Evolutionary conservation across 306 rosid species (phyloP).

Genomic region (Begonia loranthoides): DNA sequence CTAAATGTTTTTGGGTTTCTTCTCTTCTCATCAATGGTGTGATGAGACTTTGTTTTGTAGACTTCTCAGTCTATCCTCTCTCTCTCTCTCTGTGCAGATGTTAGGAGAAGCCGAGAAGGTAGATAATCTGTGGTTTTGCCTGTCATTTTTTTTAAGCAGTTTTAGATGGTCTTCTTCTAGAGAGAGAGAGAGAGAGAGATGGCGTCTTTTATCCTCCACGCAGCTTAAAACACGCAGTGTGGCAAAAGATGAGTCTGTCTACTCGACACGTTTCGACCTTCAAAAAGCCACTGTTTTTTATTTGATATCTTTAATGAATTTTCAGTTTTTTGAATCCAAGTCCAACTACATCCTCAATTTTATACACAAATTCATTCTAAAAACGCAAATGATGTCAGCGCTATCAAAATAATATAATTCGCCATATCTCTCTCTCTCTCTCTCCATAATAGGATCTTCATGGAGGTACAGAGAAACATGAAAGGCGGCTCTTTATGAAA

Average conservation of each 20-base stretch:
- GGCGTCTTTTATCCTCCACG: conserved; percentile 97
- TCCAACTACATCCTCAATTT: background rate
- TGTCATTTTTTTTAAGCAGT: conserved; percentile 23
- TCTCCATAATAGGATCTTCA: background rate
- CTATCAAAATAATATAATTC: background rate
- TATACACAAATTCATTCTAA: conserved; percentile 1
- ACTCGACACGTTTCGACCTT: conserved; percentile 43
- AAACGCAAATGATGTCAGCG: conserved; percentile 8
- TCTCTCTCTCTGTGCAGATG: background rate
- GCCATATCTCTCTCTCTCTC: background rate
- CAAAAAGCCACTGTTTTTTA: conserved; percentile 10
- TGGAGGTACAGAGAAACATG: too few relatives aligned
- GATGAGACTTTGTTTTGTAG: too few relatives aligned
- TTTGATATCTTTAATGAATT: background rate
- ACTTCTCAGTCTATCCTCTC: conserved; percentile 1
- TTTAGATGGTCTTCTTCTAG: conserved; percentile 1
- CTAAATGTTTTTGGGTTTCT: too few relatives aligned
- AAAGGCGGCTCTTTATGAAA: conserved; percentile 11
- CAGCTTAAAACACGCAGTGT: conserved; percentile 75
- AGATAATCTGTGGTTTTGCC: background rate
- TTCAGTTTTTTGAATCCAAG: background rate
- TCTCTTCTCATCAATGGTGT: too few relatives aligned
- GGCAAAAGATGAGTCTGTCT: conserved; percentile 35
- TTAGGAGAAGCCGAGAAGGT: background rate
- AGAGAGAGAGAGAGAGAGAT: conserved; percentile 22